Conservation (phyloP, 257 asterid species). For the Przewalskia tangutica region DNA sequence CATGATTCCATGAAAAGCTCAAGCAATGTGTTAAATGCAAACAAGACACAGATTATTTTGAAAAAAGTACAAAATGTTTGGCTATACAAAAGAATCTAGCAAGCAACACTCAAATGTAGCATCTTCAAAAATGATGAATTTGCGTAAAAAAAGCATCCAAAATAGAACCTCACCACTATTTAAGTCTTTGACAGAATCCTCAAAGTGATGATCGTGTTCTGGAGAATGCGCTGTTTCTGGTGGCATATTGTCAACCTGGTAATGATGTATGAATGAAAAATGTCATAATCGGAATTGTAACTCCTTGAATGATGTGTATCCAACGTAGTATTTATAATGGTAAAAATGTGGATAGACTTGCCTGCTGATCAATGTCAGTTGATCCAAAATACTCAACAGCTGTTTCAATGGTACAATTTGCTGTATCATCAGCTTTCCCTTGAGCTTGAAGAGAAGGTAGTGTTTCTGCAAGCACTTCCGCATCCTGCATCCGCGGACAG, state of each 20-base stretch:
- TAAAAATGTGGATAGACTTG: neutral
- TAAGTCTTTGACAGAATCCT: constrained; percentile 20
- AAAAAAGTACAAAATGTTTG: neutral
- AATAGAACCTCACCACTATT: constrained; percentile 22
- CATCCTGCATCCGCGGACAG: constrained; percentile 16
- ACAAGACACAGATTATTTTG: neutral
- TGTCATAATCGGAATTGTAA: neutral
- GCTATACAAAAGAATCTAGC: neutral
- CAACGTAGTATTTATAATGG: neutral
- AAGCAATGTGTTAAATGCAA: neutral
- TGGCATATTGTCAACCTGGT: constrained; percentile 18
- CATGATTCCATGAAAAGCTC: constrained; percentile 2
- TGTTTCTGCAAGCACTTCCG: neutral
- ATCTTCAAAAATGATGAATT: neutral
- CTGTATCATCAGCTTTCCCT: constrained; percentile 3
- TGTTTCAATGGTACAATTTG: neutral
- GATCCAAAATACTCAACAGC: neutral
- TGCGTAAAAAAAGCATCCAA: constrained; percentile 9
- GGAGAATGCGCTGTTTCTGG: constrained; percentile 1
- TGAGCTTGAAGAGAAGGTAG: constrained; percentile 10
- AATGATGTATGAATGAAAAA: neutral
- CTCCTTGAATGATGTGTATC: neutral
- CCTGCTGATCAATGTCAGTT: constrained; percentile 8
- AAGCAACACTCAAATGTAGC: neutral
- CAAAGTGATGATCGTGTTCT: constrained; percentile 16